Evolutionary conservation across 768 basidiomycete genomes (phyloP), one percentile per base, ranked within the genome.

Genomic region (Tylopilus felleus): DNA sequence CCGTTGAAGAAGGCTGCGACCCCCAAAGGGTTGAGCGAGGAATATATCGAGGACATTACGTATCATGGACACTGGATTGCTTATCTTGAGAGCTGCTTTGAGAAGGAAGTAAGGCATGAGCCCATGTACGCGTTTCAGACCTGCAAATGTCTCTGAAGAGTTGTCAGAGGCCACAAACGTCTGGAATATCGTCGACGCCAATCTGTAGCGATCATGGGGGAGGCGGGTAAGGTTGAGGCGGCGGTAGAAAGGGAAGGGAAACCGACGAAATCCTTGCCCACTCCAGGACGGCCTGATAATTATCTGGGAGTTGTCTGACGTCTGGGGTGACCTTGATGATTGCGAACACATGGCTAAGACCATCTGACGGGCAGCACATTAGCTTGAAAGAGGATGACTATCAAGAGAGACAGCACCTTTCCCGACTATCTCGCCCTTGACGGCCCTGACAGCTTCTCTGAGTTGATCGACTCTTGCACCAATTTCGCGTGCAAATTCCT

Each of bases 61-160:
- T 64, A 98, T 94, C 97, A 98, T 98, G 27, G 83, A 81, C 55
- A 99, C 87, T 2, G 97, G 97, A 71, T 98, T 99, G 52, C 90
- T 94, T 60, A 99, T 91, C 68, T 82, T 88, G 56, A 99, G 73
- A 13, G 93, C 88, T 8, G 92, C 81, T 69, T 93, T 98, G 58
- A 99, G 82, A 77, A 98, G 85, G 64, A 98, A 92, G 69, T 99
- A 99, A 6, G 97, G 97, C 92, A 98, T 97, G 48, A 96, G 73
- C 1, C 94, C 93, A 66, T 99, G 97, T 40, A 97, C 82, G 45
- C 95, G 81, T 74, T 98, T 98, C 55, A 99, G 73, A 53, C 84
- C 81, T 14, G 91, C 78, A 62, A 98, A 88, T 5, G 86, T 88
- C 60, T 96, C 90, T 6, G 93, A 94, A 6, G 93, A 88, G 55